Evolutionary conservation across 1,284 basidiomycete genomes (phyloP).

Genomic region (Grifola frondosa): DNA sequence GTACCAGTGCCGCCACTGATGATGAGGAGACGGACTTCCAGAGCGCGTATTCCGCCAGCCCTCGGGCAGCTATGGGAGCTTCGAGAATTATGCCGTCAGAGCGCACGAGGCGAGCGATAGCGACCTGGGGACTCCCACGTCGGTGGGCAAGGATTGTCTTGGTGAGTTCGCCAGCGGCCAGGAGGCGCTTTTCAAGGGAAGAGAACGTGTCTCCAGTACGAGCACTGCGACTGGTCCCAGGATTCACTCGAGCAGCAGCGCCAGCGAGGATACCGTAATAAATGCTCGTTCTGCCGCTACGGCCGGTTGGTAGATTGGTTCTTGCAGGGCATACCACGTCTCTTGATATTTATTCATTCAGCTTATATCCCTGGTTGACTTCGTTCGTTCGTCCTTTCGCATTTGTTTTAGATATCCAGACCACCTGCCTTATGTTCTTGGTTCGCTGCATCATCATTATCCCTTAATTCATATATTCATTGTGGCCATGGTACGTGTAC

Average conservation of each 20-base stretch:
- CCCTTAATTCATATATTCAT: constrained; percentile 5
- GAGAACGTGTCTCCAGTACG: constrained; percentile 30
- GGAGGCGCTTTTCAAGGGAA: constrained; percentile 11
- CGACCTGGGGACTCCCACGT: constrained; percentile 27
- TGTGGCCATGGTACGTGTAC: no score
- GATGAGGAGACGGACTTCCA: constrained; percentile 84
- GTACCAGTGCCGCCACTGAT: constrained; percentile 53
- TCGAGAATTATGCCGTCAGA: constrained; percentile 24
- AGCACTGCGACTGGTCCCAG: constrained; percentile 30
- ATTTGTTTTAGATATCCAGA: neutral
- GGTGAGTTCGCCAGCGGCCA: constrained; percentile 22
- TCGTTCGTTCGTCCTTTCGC: neutral
- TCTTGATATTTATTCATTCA: constrained; percentile 22
- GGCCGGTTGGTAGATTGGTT: no score
- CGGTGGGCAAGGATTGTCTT: constrained; percentile 17
- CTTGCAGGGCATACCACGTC: neutral
- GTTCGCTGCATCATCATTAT: constrained; percentile 7
- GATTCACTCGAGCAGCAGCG: constrained; percentile 10
- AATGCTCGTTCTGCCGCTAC: constrained; percentile 9
- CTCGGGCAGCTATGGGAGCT: constrained; percentile 56
- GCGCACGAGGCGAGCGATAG: constrained; percentile 21
- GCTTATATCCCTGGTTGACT: constrained; percentile 12
- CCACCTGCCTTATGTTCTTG: neutral
- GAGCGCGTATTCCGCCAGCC: constrained; percentile 76
- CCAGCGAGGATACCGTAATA: constrained; percentile 28